Evolutionary conservation across 257 asterid genomes (phyloP), one percentile per base, ranked within the genome.

Genomic region (Solanum sejunctum): DNA sequence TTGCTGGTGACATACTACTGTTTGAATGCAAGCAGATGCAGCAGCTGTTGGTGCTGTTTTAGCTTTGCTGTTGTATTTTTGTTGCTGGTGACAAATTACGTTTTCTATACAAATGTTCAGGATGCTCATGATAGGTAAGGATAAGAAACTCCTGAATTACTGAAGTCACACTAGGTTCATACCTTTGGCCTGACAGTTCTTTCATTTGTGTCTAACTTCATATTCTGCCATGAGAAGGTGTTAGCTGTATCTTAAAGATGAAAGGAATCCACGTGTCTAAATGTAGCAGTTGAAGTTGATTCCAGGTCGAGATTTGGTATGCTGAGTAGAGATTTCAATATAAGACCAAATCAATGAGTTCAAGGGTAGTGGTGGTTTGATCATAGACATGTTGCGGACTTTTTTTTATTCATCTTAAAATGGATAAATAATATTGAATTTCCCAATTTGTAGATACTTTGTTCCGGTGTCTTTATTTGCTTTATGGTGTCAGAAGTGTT

Each of bases 121-220:
- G 81, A 79, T 15, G 85, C 85, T 63, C 88, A 60, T 83, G 88
- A 81, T 87, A 47, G 93, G 94, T 92, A 94, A 90, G 97, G 87
- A 23, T 85, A 86, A 88, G 71, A 64, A 78, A 55, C 89, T 85
- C 84, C 64, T 87, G 83, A 86, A 84, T 66, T 79, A 16, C 56
- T 87, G 23, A 82, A 64, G 86, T 81, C 86, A 23, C n/a, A 60
- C 86, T 81, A 81, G 84, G 84, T 45, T 87, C 84, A 45, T 75
- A 49, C 64, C 69, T 71, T 87, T 81, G 82, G 32, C 86, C 60
- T 84, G 70, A 84, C 86, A 73, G 84, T 84, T 83, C 15, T 85
- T 81, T 8, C 57, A 11, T 84, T 81, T 83, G 86, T 83, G 55
- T 80, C 69, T 2, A 51, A 77, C 58, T 67, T 70, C 82, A 86